Base-by-base conservation (phyloP, 202 grass and related monocot genomes). In the Saccharum hybrid region DNA sequence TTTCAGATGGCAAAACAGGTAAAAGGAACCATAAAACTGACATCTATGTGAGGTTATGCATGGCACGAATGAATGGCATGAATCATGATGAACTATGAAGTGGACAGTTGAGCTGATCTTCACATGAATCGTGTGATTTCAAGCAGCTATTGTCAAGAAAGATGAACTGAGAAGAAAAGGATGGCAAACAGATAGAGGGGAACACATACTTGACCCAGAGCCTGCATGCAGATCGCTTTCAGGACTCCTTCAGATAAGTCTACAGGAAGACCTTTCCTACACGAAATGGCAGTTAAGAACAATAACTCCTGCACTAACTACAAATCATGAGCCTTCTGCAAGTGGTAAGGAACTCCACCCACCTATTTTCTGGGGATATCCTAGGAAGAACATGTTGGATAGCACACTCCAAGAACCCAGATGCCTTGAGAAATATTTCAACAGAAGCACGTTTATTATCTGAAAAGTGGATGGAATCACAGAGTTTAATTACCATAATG, bases 241-340 rank as follows among this genome's bases (percentile, higher is more conserved):
- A 94, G 75, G 30, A 90, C 71, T 57, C 70, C 87, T 91, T 94
- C 87, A 78, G 85, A 43, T 68, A 94, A 82, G 81, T 94, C 92
- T 31, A 90, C 75, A 59, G 89, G 92, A 75, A 94, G 92, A 89
- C 86, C 84, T 91, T 89, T 91, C 92, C 87, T 91, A 88, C 89
- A 91, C 68, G 75, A 83, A 80, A 87, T 80, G 72, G 78, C 64
- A 86, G 81, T 57, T 19, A 77, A 42, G 28, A 88, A 63, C 59
- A 68, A 60, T 82, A 88, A 83, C 81, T 60, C 36, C 82, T 78
- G 59, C 37, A 57, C 62, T 62, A 69, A 74, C 75, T 30, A 73
- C 61, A 68, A 61, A 71, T 49, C 22, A 59, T 75, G 79, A 51
- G 42, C 31, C 48, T 71, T 80, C 70, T 66, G 66, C 77, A 66